These are phyloP conservation scores for Psidium friedrichsthalianum DNA, from an alignment of 345 rosid species.

Conservation along the genomic window DNA sequence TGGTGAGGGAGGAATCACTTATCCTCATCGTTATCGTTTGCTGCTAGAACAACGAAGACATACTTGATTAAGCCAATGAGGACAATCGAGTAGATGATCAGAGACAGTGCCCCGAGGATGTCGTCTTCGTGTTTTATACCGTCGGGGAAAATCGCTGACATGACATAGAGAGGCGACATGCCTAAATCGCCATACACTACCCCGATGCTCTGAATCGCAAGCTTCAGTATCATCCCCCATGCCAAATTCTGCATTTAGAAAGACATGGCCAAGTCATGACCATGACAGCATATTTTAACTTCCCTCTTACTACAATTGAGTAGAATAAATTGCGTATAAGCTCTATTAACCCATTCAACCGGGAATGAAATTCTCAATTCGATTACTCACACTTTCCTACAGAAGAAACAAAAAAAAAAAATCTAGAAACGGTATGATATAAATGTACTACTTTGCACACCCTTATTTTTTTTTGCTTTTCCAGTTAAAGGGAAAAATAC, in stretches of 20 bases:
- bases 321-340: too few relatives aligned
- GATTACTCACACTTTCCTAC: too few relatives aligned
- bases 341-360: too few relatives aligned
- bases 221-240: too few relatives aligned
- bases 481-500: too few relatives aligned
- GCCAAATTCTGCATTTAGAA: neutral
- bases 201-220: conserved; percentile 24
- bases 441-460: too few relatives aligned
- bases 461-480: neutral
- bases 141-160: neutral
- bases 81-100: conserved; percentile 13
- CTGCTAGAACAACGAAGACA: conserved; percentile 8
- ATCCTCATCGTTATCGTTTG: conserved; percentile 27
- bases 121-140: conserved; percentile 11
- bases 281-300: neutral
- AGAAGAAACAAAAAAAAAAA: too few relatives aligned
- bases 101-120: conserved; percentile 9
- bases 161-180: conserved; percentile 18
- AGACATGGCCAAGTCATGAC: neutral
- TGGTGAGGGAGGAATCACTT: neutral
- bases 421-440: too few relatives aligned
- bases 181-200: conserved; percentile 30
- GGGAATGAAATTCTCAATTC: too few relatives aligned
- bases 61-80: conserved; percentile 7
- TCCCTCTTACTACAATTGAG: neutral